Evolutionary conservation across 2,329 filamentous ascomycete species (phyloP), one percentile per base, ranked within the genome.

Genomic region (Bipolaris sorokiniana): DNA sequence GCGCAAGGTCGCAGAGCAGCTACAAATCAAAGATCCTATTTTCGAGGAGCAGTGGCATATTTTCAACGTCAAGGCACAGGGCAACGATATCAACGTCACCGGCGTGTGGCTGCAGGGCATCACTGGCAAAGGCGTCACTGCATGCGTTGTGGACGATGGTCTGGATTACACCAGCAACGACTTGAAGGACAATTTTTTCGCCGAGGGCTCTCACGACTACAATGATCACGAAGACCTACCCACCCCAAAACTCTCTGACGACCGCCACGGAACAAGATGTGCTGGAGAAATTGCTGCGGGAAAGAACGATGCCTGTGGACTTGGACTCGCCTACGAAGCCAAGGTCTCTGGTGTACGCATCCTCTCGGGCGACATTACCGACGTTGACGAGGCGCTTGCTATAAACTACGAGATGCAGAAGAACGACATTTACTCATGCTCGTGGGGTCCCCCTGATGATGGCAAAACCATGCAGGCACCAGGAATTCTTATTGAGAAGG

Each of bases 361-460:
- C 64, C 84, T 99, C 6, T 96, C 91, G 56, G 94, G 92, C 71
- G 81, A 91, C 47, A 97, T 99, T 63, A 90, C 88, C 48, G 95
- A 99, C 74, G 88, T 90, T 26, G 95, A 99, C 70, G 95, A 99
- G 78, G 93, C 95, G 22, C 82, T 89, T 28, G 91, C 95, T 20
- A 88, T 99, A 83, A 97, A 96, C 77, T 98, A 94, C 79, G 90
- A 90, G 61, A 95, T 87, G 70, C 88, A 97, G 69, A 82, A 94
- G 59, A 99, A 97, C 74, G 87, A 97, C 58, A 98, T 99, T 57
- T 99, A 97, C 79, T 99, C 95, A 0, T 99, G 95, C 80, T 99
- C 95, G 0, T 99, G 95, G 95, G 95, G 95, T 0, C 95, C 95
- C 7, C 91, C 92, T 0, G 95, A 99, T 70, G 93, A 98, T 74